Evolutionary conservation across 1,139 yeast species (phyloP), one percentile per base, ranked within the genome.

Genomic region (Blastobotrys indianensis): DNA sequence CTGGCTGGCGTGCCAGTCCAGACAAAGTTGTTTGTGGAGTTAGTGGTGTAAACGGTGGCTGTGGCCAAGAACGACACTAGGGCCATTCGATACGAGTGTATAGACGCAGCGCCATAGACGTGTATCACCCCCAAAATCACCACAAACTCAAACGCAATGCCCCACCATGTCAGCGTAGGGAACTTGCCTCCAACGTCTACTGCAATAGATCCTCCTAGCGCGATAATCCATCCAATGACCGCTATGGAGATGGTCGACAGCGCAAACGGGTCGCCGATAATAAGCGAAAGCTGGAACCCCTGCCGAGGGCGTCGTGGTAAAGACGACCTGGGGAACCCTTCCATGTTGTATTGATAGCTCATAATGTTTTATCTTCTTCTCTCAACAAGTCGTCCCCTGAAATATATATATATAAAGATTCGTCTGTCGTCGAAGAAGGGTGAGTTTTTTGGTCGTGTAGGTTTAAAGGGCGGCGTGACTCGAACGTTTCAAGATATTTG

Each of bases 141-240:
- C 32, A 85, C 54, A 32, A 88, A 70, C 67, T 92, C 80, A 60
- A 80, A 92, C 6, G 85, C 92, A n/a, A 92, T 67, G 2, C 95
- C 95, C 98, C 98, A 92, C 98, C 98, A 92, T 7, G 94, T 77
- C 65, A 92, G 85, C 54, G 80, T 77, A 1, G 96, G 97, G 62
- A 82, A 86, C 4, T 65, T 47, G 38, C 63, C 63, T 1, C 56
- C 47, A 10, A 57, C 58, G 37, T 55, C 57, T 9, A 74, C 67
- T 13, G 72, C 64, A 12, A 85, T 81, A 10, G 95, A 86, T 1
- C 97, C 96, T 3, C 82, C 94, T 47, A 92, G 72, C 9, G 95
- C 85, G 40, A 92, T 77, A 50, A 87, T 71, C 97, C 97, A 92
- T 42, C 72, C 72, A 40, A 67, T 60, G 55, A 62, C 45, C 9